Base-by-base conservation (phyloP, 2,329 filamentous ascomycete species). In the Nemania abortiva region DNA sequence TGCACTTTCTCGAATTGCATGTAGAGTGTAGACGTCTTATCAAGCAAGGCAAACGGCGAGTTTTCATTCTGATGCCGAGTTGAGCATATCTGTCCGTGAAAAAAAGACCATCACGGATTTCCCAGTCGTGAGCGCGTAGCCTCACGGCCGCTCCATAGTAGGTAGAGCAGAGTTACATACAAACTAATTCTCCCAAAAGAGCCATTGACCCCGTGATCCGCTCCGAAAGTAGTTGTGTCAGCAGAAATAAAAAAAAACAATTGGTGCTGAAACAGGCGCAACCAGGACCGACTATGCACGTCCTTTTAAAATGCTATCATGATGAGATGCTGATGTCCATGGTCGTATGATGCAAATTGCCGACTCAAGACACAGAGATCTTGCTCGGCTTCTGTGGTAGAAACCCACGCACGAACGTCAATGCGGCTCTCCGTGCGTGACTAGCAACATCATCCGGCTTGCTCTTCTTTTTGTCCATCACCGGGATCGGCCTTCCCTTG, bases 331-430 rank as follows among this genome's bases (percentile, higher is more conserved):
- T 59, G 54, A 64, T 65, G 61, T 53, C 31, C 62, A 13, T 64
- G 45, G 57, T 58, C 47, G 66, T 73, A 71, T 65, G 63, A 64
- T 72, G 65, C 69, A 66, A 47, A 47, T 52, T 55, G 62, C 52
- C 59, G 24, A 60, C 57, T 76, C 70, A 79, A 69, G 77, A 74
- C 69, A 79, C 74, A 69, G 75, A 78, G 63, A 79, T 74, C 72
- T 79, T 79, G 70, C 74, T 77, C 62, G 75, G 74, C 65, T 76
- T 77, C 68, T 77, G 77, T 68, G 77, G 75, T 56, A 79, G 72
- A 42, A 79, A 70, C 37, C 77, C 72, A 63, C 77, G 76, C 71
- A 79, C 74, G 58, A 79, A 76, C 68, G 68, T 76, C 71, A 77
- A 66, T 20, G 77, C 75, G 63, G 74, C 68, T 65, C 74, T 74